These are phyloP conservation scores for Mortierella sp. DNA, from an alignment of 371 early-diverging fungal genomes.

Conservation along the genomic window DNA sequence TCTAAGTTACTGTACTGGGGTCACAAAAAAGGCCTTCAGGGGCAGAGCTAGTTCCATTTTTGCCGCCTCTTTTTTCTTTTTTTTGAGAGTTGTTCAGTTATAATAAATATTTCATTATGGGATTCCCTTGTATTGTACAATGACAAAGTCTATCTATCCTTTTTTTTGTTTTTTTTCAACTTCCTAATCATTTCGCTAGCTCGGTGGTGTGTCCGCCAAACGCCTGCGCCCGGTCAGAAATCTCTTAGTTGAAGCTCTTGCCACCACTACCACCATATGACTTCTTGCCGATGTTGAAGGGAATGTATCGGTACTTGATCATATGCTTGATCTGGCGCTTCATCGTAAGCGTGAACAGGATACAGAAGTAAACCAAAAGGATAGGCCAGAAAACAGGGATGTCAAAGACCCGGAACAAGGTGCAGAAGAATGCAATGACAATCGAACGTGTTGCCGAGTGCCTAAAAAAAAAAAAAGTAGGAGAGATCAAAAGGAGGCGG, in stretches of 20 bases:
- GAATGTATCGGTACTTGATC: constrained; percentile 98
- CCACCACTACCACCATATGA: constrained; percentile 65
- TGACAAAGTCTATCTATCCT: constrained; percentile 1
- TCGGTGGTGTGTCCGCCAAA: constrained; percentile 2
- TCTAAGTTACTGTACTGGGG: too few species aligned
- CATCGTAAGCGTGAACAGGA: constrained; percentile 96
- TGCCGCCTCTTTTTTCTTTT: too few species aligned
- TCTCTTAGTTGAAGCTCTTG: constrained; percentile 33
- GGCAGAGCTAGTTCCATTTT: too few species aligned
- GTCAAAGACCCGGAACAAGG: constrained; percentile 91
- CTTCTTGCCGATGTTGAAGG: constrained; percentile 97
- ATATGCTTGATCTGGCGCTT: constrained; percentile 97
- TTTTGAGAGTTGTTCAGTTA: too few species aligned
- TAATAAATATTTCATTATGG: too few species aligned
- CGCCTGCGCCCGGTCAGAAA: constrained; percentile 9
- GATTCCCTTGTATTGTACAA: constrained; percentile 1
- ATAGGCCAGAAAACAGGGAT: constrained; percentile 99
- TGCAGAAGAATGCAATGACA: constrained; percentile 84
- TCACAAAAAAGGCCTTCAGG: too few species aligned
- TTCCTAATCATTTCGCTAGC: neutral
- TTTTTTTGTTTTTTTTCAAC: neutral
- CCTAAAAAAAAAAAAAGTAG: constrained; percentile 61
- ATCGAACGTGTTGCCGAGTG: constrained; percentile 86
- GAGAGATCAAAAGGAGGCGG: neutral
- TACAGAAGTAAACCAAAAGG: constrained; percentile 93